Percentiles rank a stretch among this genome's conserved stretches.
Evolutionary conservation across 805 yeast genomes (phyloP).

Genomic region (Wickerhamiella slavikovae): DNA sequence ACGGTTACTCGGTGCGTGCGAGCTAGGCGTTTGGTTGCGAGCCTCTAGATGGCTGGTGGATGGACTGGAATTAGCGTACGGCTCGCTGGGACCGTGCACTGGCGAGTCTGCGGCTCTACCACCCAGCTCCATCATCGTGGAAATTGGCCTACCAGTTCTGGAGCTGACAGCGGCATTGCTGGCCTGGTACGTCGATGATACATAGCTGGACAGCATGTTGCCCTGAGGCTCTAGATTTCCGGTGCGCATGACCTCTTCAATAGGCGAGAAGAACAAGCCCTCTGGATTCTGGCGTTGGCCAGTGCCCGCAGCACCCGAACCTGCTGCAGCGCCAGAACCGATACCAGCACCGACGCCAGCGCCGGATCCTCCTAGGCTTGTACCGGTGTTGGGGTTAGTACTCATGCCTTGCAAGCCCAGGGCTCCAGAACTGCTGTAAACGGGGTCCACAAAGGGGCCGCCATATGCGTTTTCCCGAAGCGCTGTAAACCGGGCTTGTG

Average conservation of each 20-base stretch:
- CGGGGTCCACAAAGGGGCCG: constrained; percentile 11
- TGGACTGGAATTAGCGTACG: too few species aligned
- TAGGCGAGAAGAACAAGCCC: constrained; percentile 55
- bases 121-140: constrained; percentile 2
- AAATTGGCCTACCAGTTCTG: constrained; percentile 1
- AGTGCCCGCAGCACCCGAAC: constrained; percentile 6
- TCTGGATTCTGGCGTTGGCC: neutral
- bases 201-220: constrained; percentile 5
- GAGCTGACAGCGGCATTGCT: constrained; percentile 1
- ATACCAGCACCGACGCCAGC: too few species aligned
- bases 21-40: neutral
- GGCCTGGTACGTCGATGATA: constrained; percentile 10
- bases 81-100: too few species aligned
- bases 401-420: too few species aligned
- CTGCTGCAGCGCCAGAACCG: neutral
- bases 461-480: constrained; percentile 8
- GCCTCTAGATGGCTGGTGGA: neutral
- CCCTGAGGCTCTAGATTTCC: constrained; percentile 7
- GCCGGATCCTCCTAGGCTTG: too few species aligned
- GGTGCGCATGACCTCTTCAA: constrained; percentile 46
- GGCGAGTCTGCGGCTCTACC: too few species aligned
- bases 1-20: constrained; percentile 1
- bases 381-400: too few species aligned
- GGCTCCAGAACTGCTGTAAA: too few species aligned
- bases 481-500: constrained; percentile 16